These are phyloP conservation scores for Septoria linicola DNA, from an alignment of 2,329 filamentous ascomycete genomes.

Conservation along the genomic window DNA sequence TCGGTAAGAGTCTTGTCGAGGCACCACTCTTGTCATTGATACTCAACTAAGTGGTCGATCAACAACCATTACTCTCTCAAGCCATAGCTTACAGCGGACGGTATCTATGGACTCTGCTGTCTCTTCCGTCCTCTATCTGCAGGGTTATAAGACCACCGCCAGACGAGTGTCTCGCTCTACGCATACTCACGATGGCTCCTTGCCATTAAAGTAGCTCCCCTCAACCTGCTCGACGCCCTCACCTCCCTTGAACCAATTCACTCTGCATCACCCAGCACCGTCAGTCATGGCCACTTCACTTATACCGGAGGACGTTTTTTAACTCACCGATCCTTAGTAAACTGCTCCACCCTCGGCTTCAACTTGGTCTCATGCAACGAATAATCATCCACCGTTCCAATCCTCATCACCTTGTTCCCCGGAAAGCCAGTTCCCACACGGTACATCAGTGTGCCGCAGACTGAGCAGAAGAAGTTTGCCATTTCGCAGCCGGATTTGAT, in stretches of 20 bases:
- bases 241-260: conserved; percentile 29
- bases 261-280: conserved; percentile 39
- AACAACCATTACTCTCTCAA: too few relatives aligned
- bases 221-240: conserved; percentile 17
- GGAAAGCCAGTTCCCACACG: conserved; percentile 45
- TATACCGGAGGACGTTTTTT: too few relatives aligned
- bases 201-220: conserved; percentile 17
- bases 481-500: conserved; percentile 52
- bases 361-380: conserved; percentile 57
- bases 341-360: conserved; percentile 55
- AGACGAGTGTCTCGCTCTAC: too few relatives aligned
- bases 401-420: conserved; percentile 48
- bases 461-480: conserved; percentile 62
- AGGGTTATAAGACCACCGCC: too few relatives aligned
- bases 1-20: too few relatives aligned
- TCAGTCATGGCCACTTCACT: too few relatives aligned
- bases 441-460: conserved; percentile 63
- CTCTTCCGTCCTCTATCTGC: too few relatives aligned
- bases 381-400: conserved; percentile 65
- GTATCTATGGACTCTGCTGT: too few relatives aligned
- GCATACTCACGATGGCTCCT: conserved; percentile 8
- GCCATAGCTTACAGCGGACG: too few relatives aligned
- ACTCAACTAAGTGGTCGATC: too few relatives aligned
- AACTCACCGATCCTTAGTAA: conserved; percentile 48
- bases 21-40: too few relatives aligned